Evolutionary conservation across 1,284 basidiomycete genomes (phyloP).

Genomic region (Trametes polyzona): DNA sequence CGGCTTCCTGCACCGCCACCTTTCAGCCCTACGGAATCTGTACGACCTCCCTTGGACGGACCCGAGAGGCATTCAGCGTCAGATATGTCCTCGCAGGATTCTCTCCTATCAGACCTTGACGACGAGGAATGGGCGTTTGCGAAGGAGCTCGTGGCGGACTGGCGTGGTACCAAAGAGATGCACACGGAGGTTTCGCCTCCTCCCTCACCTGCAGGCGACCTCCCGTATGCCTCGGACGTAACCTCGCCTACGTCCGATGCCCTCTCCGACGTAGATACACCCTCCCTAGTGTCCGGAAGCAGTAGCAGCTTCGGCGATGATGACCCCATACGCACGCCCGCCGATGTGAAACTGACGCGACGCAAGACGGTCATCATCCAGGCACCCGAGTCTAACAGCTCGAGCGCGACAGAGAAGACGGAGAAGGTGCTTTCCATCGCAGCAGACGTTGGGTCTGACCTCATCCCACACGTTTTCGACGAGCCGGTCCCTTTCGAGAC

Average conservation of each 20-base stretch:
- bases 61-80: background rate
- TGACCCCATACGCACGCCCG: background rate
- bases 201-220: constrained; percentile 10
- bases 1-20: constrained; percentile 30
- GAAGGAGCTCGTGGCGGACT: constrained; percentile 28
- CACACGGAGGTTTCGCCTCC: constrained; percentile 12
- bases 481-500: constrained; percentile 33
- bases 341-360: constrained; percentile 24
- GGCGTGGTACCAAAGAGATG: constrained; percentile 9
- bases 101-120: constrained; percentile 21
- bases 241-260: constrained; percentile 8
- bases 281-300: constrained; percentile 20
- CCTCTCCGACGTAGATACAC: constrained; percentile 16
- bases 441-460: constrained; percentile 10
- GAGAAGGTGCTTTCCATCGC: constrained; percentile 14
- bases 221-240: constrained; percentile 9
- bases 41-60: constrained; percentile 13
- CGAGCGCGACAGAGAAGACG: constrained; percentile 10
- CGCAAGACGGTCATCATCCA: constrained; percentile 40
- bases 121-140: constrained; percentile 56
- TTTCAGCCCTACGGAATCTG: constrained; percentile 23
- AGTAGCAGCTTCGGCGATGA: constrained; percentile 6
- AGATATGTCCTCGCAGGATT: constrained; percentile 13
- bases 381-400: constrained; percentile 24
- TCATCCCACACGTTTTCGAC: constrained; percentile 14